Conservation (phyloP, 2,329 filamentous ascomycete genomes). For the Amylocarpus encephaloides region DNA sequence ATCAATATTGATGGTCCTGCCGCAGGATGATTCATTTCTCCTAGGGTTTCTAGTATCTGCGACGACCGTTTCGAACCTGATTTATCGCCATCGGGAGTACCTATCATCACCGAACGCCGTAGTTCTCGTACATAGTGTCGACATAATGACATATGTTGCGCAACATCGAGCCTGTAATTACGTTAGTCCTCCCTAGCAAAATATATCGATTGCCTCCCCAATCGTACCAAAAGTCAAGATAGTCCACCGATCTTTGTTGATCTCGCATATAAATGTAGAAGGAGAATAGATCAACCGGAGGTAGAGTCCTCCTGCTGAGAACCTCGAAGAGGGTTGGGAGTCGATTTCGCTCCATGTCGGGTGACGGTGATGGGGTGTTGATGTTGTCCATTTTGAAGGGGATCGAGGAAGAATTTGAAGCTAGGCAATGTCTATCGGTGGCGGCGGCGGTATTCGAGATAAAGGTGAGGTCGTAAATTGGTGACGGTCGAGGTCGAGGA, state of each 20-base stretch:
- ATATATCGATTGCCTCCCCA: conserved; percentile 7
- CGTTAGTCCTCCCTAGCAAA: neutral
- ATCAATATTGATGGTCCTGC: conserved; percentile 57
- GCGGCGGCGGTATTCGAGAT: neutral
- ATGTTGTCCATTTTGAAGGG: conserved; percentile 21
- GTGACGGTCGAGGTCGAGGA: neutral
- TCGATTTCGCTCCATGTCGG: conserved; percentile 66
- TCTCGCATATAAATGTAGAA: conserved; percentile 99
- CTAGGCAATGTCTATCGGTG: conserved; percentile 1
- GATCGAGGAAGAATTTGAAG: neutral
- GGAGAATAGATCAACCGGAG: conserved; percentile 93
- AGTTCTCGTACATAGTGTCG: conserved; percentile 96
- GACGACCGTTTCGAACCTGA: conserved; percentile 75
- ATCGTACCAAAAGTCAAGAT: conserved; percentile 93
- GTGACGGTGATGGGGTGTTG: conserved; percentile 46
- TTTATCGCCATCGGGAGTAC: conserved; percentile 85
- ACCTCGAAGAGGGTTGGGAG: conserved; percentile 95
- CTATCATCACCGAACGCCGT: conserved; percentile 83
- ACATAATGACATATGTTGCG: conserved; percentile 88
- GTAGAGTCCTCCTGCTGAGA: conserved; percentile 84
- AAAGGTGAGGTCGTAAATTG: conserved; percentile 1
- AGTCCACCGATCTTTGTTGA: conserved; percentile 95
- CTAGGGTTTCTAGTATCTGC: conserved; percentile 64
- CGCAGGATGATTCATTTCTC: conserved; percentile 56
- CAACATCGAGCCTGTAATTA: neutral